Base-by-base conservation (phyloP, 768 basidiomycete genomes). In the Cystofilobasidium ferigula region DNA sequence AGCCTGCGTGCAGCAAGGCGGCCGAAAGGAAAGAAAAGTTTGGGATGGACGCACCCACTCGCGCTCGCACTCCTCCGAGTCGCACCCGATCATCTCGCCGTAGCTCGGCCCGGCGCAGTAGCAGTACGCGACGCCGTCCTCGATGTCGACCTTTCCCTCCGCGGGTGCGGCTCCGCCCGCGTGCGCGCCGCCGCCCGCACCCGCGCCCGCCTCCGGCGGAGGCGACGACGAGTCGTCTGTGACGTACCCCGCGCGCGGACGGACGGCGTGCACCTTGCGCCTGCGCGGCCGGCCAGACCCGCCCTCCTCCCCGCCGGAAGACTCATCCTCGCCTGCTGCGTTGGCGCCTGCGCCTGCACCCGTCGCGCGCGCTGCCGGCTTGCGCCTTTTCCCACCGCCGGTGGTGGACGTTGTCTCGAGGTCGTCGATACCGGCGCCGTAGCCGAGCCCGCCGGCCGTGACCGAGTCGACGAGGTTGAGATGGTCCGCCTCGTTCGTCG, bases 81-180 rank as follows among this genome's bases (percentile, higher is more conserved):
- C 91, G 74, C 91, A 95, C 28, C 85, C 91, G 71, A 95, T 88
- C 91, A 95, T 94, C 78, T 92, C 87, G 42, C 92, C 92, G 71
- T 86, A 92, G 72, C 88, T 90, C 67, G 84, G 81, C 22, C 86
- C 79, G 70, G 88, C 81, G 75, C 92, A 97, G 79, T 85, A 81
- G 77, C 92, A 97, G 73, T 97, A 94, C 18, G 81, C 81, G 72
- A 78, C 78, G 24, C 68, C 68, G 70, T 82, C 79, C 22, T 78
- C 80, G 56, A 81, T 81, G 32, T 72, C 58, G 38, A 45, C 38
- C 24, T 60, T 45, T 34, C 43, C 38, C 26, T 40, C 38, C 1
- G 58, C 57, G 12, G 12, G 18, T 5, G 56, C 40, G 16, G 57
- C n/a, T 10, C 22, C 45, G 32, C 40, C 22, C 32, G 57, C 18